Base-by-base conservation (phyloP, 768 basidiomycete species). In the Pisolithus marmoratus region DNA sequence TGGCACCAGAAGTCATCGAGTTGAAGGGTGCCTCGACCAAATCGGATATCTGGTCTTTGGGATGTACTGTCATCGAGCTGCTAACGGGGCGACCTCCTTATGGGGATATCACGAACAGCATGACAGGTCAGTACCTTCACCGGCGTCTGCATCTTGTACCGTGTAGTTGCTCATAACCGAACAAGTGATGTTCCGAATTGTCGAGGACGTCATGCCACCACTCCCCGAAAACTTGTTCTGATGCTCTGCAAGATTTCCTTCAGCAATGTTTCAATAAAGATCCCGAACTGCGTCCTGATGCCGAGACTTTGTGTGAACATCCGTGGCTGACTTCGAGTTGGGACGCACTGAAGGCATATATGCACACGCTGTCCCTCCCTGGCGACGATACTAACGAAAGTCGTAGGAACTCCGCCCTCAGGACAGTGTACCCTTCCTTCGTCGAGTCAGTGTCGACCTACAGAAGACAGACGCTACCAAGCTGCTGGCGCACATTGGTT, bases 1-100 rank as follows among this genome's bases (percentile, higher is more conserved):
- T 99, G 94, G 94, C 94, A 11, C 95, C 95, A 2, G 95, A 99
- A 69, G 90, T 97, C 47, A 98, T 99, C 55, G 87, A 93, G 65
- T 80, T 98, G 50, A 88, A 93, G 66, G 94, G 94, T 4, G 90
- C 95, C 8, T 87, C 90, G n/a, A 77, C 86, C 0, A 93, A 93
- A 60, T 87, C 90, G 24, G 94, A 96, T 64, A 94, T 96, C 29
- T 96, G 94, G 94, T 95, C 93, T 0, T 70, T 99, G 56, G 95
- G 84, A 1, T 96, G 94, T 63, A 97, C 95, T 4, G 84, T 97
- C 59, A 84, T 95, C 59, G 95, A 99, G 70, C 77, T 99, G 23
- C 73, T 97, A 57, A 95, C 93, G 6, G 95, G 95, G 2, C 76
- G 81, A 27, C 95, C 95, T 3, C 95, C 95, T 1, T 98, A 95